Conservation (phyloP, 2,329 filamentous ascomycete species). For the Cladosporium sp. region DNA sequence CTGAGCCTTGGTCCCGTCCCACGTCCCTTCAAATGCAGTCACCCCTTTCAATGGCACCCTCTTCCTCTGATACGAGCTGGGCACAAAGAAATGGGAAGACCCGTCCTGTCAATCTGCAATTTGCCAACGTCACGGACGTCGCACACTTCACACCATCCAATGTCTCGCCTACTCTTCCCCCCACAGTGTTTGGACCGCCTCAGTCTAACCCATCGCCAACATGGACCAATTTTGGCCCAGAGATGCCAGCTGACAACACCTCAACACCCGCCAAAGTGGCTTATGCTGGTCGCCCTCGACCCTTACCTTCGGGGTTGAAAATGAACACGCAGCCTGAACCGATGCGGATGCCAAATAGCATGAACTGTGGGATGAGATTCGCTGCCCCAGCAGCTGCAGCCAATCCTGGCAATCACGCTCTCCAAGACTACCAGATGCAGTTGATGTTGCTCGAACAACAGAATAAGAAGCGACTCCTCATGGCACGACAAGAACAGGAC, state of each 20-base stretch:
- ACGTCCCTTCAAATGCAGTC: neutral
- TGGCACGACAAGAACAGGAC: constrained; percentile 80
- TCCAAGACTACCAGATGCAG: constrained; percentile 89
- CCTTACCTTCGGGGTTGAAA: neutral
- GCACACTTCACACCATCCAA: neutral
- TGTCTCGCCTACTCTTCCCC: neutral
- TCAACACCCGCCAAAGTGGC: neutral
- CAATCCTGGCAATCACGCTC: constrained; percentile 72
- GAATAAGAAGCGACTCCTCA: constrained; percentile 84
- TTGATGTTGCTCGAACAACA: constrained; percentile 84
- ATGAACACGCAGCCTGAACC: neutral
- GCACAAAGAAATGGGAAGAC: neutral
- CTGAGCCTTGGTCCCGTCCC: neutral
- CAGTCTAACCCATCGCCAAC: neutral
- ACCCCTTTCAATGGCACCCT: neutral
- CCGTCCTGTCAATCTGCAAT: neutral
- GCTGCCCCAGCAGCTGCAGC: neutral
- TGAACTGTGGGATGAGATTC: neutral
- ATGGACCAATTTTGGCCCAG: neutral
- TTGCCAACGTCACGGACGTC: neutral
- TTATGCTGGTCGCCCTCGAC: neutral
- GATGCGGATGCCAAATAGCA: neutral
- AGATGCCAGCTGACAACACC: neutral
- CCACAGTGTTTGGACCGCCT: neutral
- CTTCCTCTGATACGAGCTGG: neutral